phyloP scores from a whole-genome alignment of 257 asterid genomes.

The Cynanchum wilfordii region DNA sequence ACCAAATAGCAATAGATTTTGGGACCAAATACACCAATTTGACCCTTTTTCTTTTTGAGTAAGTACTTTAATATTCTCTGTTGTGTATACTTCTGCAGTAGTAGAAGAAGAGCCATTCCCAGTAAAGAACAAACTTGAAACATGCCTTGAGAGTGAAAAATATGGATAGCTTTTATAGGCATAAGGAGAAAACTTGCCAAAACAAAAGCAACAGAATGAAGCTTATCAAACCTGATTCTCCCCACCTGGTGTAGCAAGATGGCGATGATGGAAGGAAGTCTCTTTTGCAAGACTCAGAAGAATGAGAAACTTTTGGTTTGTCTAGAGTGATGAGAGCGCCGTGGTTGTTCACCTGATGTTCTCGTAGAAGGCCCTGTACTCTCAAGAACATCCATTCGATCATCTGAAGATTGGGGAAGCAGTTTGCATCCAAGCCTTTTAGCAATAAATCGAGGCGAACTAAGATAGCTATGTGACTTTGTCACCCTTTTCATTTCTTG shows the following conservation, averaged over 20 bases:
- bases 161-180: background rate
- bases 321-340: conserved; percentile 30
- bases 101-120: background rate
- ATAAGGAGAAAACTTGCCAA: background rate
- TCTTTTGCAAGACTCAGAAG: conserved; percentile 26
- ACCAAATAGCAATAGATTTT: too few relatives aligned
- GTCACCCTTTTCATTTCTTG: conserved; percentile 78
- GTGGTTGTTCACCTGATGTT: conserved; percentile 53
- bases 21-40: too few relatives aligned
- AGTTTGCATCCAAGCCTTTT: conserved; percentile 48
- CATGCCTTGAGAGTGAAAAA: background rate
- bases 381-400: conserved; percentile 44
- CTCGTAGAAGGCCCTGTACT: conserved; percentile 61
- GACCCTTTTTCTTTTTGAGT: background rate
- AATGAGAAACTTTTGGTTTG: conserved; percentile 62
- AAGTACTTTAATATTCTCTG: background rate
- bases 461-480: conserved; percentile 55
- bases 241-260: background rate
- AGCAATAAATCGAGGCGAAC: conserved; percentile 55
- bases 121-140: background rate
- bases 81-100: background rate
- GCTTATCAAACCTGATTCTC: background rate
- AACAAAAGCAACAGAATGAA: background rate
- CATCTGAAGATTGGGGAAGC: conserved; percentile 53
- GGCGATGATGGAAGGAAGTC: background rate